A percentile compares a stretch with the other conserved stretches of the same genome.
Conservation (phyloP, 164 flowering plant species). For the Malania oleifera region DNA sequence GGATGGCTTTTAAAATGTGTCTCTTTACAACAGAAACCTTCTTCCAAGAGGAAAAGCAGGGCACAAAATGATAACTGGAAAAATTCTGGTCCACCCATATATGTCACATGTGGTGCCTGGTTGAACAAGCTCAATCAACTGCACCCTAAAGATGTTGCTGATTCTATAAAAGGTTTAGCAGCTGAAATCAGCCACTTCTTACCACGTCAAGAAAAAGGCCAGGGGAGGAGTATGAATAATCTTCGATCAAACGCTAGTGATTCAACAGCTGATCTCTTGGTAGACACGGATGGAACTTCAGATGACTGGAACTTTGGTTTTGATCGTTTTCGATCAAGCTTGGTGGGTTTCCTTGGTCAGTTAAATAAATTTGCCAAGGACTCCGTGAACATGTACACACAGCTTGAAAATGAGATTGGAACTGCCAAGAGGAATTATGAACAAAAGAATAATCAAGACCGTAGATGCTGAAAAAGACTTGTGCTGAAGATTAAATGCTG, state of each 20-base stretch:
- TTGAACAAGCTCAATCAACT: conserved; percentile 38
- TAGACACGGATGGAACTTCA: conserved; percentile 35
- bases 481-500: too few relatives aligned
- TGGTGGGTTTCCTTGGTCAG: conserved; percentile 53
- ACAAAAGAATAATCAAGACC: conserved; percentile 11
- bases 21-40: conserved; percentile 27
- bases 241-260: conserved; percentile 18
- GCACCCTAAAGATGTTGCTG: conserved; percentile 49
- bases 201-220: conserved; percentile 70
- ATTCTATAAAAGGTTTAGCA: conserved; percentile 51
- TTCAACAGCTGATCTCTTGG: conserved; percentile 13
- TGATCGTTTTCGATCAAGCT: conserved; percentile 48
- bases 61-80: conserved; percentile 24
- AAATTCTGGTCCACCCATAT: conserved; percentile 68
- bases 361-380: conserved; percentile 47
- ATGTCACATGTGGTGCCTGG: conserved; percentile 67
- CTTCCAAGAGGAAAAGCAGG: conserved; percentile 39
- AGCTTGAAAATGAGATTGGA: conserved; percentile 43
- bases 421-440: conserved; percentile 35
- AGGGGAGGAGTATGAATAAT: conserved; percentile 29
- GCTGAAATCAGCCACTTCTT: conserved; percentile 44
- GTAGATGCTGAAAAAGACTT: background rate
- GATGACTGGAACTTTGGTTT: conserved; percentile 47
- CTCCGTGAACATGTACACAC: conserved; percentile 51
- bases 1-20: conserved; percentile 82